These are phyloP conservation scores for Cenococcum geophilum DNA, from an alignment of 495 filamentous ascomycete species.

Conservation along the genomic window DNA sequence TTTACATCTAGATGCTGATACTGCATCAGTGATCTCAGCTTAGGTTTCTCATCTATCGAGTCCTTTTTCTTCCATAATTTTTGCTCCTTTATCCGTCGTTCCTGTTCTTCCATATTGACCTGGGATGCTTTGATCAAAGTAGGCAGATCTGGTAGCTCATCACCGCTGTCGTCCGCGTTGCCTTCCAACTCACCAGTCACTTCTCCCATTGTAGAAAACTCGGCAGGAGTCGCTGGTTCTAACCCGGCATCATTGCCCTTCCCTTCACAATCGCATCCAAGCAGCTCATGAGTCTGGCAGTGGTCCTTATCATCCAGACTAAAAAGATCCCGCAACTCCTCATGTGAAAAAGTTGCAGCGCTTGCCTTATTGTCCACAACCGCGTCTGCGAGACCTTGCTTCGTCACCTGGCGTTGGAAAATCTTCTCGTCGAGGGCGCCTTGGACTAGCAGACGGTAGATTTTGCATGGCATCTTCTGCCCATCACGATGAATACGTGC, in stretches of 20 bases:
- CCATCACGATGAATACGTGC: constrained; percentile 75
- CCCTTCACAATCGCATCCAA: constrained; percentile 64
- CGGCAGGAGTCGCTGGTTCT: constrained; percentile 5
- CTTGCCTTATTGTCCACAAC: constrained; percentile 60
- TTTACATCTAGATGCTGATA: constrained; percentile 62
- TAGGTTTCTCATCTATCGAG: constrained; percentile 56
- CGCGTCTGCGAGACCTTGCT: constrained; percentile 62
- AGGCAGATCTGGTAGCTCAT: constrained; percentile 42
- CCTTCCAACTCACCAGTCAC: constrained; percentile 23
- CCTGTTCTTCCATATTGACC: constrained; percentile 57
- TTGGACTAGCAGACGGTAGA: constrained; percentile 67
- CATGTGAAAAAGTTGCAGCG: constrained; percentile 55
- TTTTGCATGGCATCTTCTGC: constrained; percentile 62
- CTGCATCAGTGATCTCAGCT: constrained; percentile 54
- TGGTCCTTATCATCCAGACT: constrained; percentile 53
- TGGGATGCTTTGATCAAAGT: constrained; percentile 53
- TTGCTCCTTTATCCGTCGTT: constrained; percentile 43
- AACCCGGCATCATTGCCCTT: constrained; percentile 37
- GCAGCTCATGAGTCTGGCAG: constrained; percentile 65
- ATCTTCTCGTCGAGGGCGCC: constrained; percentile 80
- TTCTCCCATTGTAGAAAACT: constrained; percentile 14
- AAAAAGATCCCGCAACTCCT: constrained; percentile 69
- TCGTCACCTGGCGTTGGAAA: constrained; percentile 74
- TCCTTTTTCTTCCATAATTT: constrained; percentile 39
- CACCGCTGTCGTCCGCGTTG: constrained; percentile 34